Evolutionary conservation across 306 rosid genomes (phyloP), one percentile per base, ranked within the genome.

Genomic region (Boehmeria nivea): DNA sequence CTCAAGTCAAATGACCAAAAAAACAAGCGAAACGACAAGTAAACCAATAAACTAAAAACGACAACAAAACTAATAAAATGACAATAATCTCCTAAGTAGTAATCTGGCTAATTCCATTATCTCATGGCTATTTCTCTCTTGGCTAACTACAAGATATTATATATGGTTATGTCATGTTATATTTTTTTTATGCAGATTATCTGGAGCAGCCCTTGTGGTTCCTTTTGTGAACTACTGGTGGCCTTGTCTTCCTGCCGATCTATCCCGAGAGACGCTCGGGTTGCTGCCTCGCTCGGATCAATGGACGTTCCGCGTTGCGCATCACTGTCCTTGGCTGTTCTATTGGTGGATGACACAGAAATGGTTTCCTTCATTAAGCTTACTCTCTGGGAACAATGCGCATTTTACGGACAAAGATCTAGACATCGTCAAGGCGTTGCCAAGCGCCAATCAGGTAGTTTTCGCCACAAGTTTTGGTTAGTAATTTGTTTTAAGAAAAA

Each of bases 271-370:
- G 19, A 53, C 71, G 27, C 26, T 85, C 43, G 16, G 13, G 39
- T 69, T 12, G 62, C 63, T 85, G 37, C 81, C 74, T 8, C 26
- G 0, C n/a, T 36, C 80, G 16, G 78, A 64, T 38, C 78, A 61
- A 65, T 50, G 79, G 81, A 61, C 82, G 11, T 77, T 79, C 43
- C 53, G 60, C 33, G 76, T 89, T 63, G 87, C 93, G 22, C 94
- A 57, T 77, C 43, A 77, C 36, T 54, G 79, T 12, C 94, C 97
- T 68, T 81, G 95, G 89, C 70, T 89, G 28, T 65, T 71, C 58
- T 36, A 89, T 48, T 79, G 94, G 97, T 89, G 94, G 93, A 81
- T 77, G 82, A 83, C 89, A 10, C 95, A 83, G 43, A 89, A 72
- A 73, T 77, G 87, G 83, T 79, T 85, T 69, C 80, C 89, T 66